phyloP scores from a whole-genome alignment of 805 yeast genomes.

The Metschnikowia cubensis region DNA sequence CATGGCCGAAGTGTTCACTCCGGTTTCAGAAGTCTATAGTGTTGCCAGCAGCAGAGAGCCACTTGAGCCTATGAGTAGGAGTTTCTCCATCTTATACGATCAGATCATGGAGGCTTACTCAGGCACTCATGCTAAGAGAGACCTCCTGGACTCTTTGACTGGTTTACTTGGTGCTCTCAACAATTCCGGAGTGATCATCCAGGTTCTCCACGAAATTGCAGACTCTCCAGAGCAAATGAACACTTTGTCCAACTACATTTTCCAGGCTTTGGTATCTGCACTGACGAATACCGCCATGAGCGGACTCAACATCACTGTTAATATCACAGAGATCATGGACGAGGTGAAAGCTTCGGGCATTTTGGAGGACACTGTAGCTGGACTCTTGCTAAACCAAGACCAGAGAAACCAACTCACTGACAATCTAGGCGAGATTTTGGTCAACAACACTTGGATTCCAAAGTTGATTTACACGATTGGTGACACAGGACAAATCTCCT shows the following conservation, averaged over 20 bases:
- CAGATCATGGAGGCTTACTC: constrained; percentile 1
- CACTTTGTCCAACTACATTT: constrained; percentile 23
- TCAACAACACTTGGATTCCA: constrained; percentile 28
- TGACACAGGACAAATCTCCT: constrained; percentile 26
- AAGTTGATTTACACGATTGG: constrained; percentile 31
- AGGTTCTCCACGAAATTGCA: constrained; percentile 29
- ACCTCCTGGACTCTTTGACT: constrained; percentile 8
- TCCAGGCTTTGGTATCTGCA: constrained; percentile 11
- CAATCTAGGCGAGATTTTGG: constrained; percentile 25
- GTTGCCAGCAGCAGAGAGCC: background rate
- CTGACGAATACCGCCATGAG: constrained; percentile 11
- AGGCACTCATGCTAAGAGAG: constrained; percentile 7
- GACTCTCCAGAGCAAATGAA: constrained; percentile 27
- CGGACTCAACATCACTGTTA: constrained; percentile 21
- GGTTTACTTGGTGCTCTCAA: constrained; percentile 19
- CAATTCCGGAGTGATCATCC: constrained; percentile 23
- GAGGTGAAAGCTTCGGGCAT: constrained; percentile 26
- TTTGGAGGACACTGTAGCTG: constrained; percentile 21
- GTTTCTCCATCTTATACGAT: constrained; percentile 8
- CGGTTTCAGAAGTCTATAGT: constrained; percentile 3
- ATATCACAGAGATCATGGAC: constrained; percentile 21
- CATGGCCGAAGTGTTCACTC: constrained; percentile 4
- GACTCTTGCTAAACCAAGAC: constrained; percentile 27
- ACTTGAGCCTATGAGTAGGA: constrained; percentile 12
- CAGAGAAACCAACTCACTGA: constrained; percentile 26